These are phyloP conservation scores for Acrocalymma vagum DNA, from an alignment of 2,329 filamentous ascomycete genomes.

Conservation along the genomic window DNA sequence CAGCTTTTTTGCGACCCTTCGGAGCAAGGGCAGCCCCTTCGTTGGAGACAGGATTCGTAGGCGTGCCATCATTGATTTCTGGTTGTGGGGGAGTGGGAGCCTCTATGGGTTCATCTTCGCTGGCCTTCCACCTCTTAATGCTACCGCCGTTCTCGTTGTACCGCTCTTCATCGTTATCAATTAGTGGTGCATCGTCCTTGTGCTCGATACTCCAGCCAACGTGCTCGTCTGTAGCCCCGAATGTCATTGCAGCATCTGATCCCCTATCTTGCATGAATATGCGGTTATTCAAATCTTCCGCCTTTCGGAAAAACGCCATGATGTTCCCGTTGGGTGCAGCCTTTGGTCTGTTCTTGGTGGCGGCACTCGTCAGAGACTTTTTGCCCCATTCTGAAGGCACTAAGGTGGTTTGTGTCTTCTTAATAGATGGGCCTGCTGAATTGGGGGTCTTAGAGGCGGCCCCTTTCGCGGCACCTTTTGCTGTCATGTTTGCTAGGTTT, in stretches of 20 bases:
- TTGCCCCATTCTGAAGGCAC: constrained; percentile 40
- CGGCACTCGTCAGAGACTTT: constrained; percentile 39
- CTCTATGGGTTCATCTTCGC: constrained; percentile 52
- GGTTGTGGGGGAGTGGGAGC: constrained; percentile 38
- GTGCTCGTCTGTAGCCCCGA: constrained; percentile 34
- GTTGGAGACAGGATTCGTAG: constrained; percentile 15
- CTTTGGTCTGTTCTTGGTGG: constrained; percentile 44
- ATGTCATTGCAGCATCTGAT: constrained; percentile 20
- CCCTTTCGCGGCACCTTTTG: constrained; percentile 32
- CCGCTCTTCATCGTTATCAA: constrained; percentile 35
- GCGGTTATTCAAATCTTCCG: constrained; percentile 50
- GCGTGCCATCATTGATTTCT: too few species aligned
- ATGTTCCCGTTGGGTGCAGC: constrained; percentile 60
- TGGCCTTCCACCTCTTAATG: constrained; percentile 52
- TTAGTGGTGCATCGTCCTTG: constrained; percentile 19
- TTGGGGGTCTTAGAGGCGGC: constrained; percentile 21
- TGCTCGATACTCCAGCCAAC: constrained; percentile 42
- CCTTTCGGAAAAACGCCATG: constrained; percentile 63
- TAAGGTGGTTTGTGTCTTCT: constrained; percentile 45
- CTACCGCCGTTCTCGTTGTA: constrained; percentile 55
- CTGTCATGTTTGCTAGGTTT: constrained; percentile 25
- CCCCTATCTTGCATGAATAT: constrained; percentile 48
- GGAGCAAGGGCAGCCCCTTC: constrained; percentile 9
- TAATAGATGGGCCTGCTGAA: constrained; percentile 23
- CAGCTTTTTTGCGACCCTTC: constrained; percentile 50